Percentiles rank a stretch among this genome's conserved stretches.
Evolutionary conservation across 345 rosid genomes (phyloP).

Genomic region (Sonneratia alba): DNA sequence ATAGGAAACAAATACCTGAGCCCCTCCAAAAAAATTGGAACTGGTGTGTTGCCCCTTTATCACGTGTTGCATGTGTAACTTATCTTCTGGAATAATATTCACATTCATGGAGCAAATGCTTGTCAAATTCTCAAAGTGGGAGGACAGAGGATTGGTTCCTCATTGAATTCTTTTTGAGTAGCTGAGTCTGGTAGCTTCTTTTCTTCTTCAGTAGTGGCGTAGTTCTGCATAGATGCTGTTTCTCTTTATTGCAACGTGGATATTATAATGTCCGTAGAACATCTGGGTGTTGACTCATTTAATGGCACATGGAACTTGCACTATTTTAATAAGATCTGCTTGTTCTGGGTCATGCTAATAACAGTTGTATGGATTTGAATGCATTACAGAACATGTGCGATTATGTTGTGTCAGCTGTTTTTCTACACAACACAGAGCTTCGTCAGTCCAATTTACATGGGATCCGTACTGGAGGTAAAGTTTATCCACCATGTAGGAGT

Average conservation of each 20-base stretch:
- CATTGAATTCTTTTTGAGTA: neutral
- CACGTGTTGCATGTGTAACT: neutral
- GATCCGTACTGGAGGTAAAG: neutral
- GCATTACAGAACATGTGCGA: neutral
- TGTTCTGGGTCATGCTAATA: neutral
- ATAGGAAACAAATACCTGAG: neutral
- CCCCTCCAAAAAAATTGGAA: neutral
- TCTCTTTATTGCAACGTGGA: neutral
- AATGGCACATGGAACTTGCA: constrained; percentile 2
- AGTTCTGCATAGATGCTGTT: neutral
- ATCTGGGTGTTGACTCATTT: neutral
- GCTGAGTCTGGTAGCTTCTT: constrained; percentile 1
- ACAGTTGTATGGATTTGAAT: constrained; percentile 1
- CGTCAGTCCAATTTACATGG: neutral
- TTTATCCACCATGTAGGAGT: neutral
- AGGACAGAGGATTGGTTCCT: neutral
- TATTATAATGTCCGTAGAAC: neutral
- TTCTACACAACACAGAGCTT: neutral
- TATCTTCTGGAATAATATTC: neutral
- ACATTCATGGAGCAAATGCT: neutral
- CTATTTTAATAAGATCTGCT: neutral
- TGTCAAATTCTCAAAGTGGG: neutral
- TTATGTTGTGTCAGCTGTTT: neutral
- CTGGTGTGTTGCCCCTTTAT: neutral
- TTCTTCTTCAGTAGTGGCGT: neutral